Conservation (phyloP, 441 rosid species). For the Croton setiger region DNA sequence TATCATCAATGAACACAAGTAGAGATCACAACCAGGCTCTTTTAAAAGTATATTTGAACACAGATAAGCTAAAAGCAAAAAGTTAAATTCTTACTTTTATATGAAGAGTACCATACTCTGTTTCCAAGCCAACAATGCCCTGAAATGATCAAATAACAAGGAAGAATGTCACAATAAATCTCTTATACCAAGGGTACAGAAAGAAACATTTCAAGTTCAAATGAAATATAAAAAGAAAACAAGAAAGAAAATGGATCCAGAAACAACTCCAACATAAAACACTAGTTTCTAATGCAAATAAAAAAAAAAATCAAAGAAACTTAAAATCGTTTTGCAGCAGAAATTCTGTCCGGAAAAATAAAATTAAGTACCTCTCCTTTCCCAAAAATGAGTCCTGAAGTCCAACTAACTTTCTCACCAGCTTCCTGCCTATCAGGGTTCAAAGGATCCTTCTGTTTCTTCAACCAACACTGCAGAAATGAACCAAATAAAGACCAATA, state of each 20-base stretch:
- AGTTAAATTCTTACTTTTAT: constrained; percentile 56
- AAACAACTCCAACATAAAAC: neutral
- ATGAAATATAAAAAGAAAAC: neutral
- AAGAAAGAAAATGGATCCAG: neutral
- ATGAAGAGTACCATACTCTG: constrained; percentile 76
- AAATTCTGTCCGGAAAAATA: neutral
- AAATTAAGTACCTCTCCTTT: constrained; percentile 72
- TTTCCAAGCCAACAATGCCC: constrained; percentile 87
- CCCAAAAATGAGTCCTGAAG: constrained; percentile 86
- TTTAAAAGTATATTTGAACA: neutral
- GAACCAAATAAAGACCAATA: neutral
- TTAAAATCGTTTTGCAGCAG: neutral
- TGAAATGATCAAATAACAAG: constrained; percentile 26
- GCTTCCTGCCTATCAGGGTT: constrained; percentile 64
- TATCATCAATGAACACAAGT: neutral
- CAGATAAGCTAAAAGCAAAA: neutral
- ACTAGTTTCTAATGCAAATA: neutral
- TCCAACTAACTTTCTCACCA: constrained; percentile 64
- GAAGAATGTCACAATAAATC: neutral
- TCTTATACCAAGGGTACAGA: neutral
- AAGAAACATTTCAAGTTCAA: neutral
- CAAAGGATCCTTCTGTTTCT: constrained; percentile 79
- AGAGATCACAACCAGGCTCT: neutral
- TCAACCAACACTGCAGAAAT: constrained; percentile 78
- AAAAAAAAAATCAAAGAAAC: too few species aligned